These are phyloP conservation scores for Salvia rosmarinus DNA, from an alignment of 257 asterid species.

Conservation along the genomic window DNA sequence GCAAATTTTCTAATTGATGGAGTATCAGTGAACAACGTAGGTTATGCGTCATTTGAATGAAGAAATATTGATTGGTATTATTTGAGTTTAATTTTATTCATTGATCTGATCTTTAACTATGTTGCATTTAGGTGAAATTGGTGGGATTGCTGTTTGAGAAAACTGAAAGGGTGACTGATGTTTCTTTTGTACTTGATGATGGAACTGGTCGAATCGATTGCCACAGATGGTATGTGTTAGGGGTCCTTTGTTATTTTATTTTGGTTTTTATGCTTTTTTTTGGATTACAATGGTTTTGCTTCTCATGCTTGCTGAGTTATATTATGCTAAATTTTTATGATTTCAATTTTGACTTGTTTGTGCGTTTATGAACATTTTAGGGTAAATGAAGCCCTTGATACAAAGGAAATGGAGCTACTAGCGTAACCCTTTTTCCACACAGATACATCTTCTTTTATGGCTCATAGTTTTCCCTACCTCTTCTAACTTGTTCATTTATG, in stretches of 20 bases:
- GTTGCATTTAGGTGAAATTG: conserved; percentile 63
- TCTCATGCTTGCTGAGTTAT: conserved; percentile 10
- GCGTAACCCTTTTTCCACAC: conserved; percentile 49
- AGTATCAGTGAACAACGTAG: conserved; percentile 67
- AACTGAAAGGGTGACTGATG: conserved; percentile 67
- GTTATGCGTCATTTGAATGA: too few species aligned
- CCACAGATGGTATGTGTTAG: conserved; percentile 60
- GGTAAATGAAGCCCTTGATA: conserved; percentile 68
- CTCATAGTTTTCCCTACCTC: neutral
- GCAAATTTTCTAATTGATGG: conserved; percentile 71
- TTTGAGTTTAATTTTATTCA: neutral
- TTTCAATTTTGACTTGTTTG: conserved; percentile 3
- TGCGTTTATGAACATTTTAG: conserved; percentile 41
- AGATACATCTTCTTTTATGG: conserved; percentile 9
- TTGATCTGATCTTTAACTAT: conserved; percentile 16
- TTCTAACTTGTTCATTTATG: conserved; percentile 33
- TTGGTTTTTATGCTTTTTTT: neutral
- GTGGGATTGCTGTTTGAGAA: conserved; percentile 67
- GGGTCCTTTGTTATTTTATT: neutral
- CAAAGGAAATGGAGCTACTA: conserved; percentile 72
- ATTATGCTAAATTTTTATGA: neutral
- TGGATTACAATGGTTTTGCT: neutral
- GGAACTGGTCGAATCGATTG: conserved; percentile 87
- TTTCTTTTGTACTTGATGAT: conserved; percentile 79
- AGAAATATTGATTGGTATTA: neutral